Conservation (phyloP, 306 rosid genomes). For the Cucumis hystrix region DNA sequence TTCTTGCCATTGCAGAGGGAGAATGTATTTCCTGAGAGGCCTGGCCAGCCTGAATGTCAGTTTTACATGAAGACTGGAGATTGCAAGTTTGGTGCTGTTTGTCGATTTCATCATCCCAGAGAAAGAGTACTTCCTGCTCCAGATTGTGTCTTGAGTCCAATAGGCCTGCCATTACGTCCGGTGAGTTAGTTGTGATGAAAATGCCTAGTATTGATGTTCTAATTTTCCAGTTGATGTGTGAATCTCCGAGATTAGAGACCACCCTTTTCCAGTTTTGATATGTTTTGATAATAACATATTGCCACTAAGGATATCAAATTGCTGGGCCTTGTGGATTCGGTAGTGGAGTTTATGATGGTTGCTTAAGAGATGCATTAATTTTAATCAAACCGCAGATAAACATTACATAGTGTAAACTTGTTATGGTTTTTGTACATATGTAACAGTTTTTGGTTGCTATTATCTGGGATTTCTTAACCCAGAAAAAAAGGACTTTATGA, state of each 20-base stretch:
- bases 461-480: not conserved
- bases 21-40: slow-evolving; percentile 93
- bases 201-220: not conserved
- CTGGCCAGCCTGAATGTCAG: slow-evolving; percentile 95
- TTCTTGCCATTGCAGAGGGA: slow-evolving; percentile 78
- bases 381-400: not conserved
- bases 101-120: slow-evolving; percentile 91
- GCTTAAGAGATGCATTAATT: not conserved
- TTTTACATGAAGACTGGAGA: slow-evolving; percentile 98
- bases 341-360: not conserved
- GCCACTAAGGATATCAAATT: not conserved
- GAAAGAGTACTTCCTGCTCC: slow-evolving; percentile 85
- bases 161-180: slow-evolving; percentile 90
- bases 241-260: not conserved
- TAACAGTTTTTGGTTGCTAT: not conserved
- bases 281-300: not conserved
- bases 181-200: slow-evolving; percentile 53
- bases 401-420: not conserved
- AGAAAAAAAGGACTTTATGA: not conserved
- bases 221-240: not conserved
- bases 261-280: not conserved
- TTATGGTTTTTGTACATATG: not conserved
- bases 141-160: slow-evolving; percentile 80
- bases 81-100: slow-evolving; percentile 92
- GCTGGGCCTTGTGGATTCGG: not conserved